Conservation (phyloP, 75 land plant genomes). For the Pinus taeda region DNA sequence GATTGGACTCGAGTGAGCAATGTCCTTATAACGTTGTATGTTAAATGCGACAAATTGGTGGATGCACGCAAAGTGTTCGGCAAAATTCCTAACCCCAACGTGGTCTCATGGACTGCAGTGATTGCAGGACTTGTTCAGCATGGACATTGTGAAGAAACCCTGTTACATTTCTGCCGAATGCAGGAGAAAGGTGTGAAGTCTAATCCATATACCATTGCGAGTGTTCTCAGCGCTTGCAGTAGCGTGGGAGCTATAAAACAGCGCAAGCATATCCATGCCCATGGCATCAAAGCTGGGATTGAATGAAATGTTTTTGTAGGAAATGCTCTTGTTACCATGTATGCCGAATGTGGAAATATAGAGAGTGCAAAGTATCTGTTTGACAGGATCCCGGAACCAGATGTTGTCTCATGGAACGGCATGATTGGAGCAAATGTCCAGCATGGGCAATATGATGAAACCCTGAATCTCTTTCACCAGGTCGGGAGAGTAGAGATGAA, state of each 20-base stretch:
- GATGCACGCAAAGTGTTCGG: slow-evolving; percentile 13
- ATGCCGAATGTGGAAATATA: slow-evolving; percentile 30
- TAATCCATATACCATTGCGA: slow-evolving; percentile 25
- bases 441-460: slow-evolving; percentile 14
- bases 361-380: slow-evolving; percentile 16
- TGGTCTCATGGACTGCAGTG: slow-evolving; percentile 25
- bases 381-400: slow-evolving; percentile 17
- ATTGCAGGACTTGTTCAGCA: slow-evolving; percentile 16
- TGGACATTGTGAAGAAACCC: neutral
- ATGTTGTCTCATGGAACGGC: slow-evolving; percentile 40
- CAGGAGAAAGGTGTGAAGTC: slow-evolving; percentile 7
- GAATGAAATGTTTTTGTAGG: slow-evolving; percentile 9
- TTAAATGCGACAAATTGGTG: slow-evolving; percentile 5
- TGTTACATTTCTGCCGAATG: neutral
- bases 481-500: neutral
- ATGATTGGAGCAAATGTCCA: slow-evolving; percentile 27
- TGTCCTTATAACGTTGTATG: slow-evolving; percentile 17
- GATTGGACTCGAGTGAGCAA: slow-evolving; percentile 15
- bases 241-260: slow-evolving; percentile 13
- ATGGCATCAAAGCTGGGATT: neutral
- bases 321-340: slow-evolving; percentile 39
- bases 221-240: slow-evolving; percentile 40
- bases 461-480: slow-evolving; percentile 15
- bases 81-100: slow-evolving; percentile 8
- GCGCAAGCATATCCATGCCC: slow-evolving; percentile 5